Base-by-base conservation (phyloP, 2,329 filamentous ascomycete species). In the Coniella vitis region DNA sequence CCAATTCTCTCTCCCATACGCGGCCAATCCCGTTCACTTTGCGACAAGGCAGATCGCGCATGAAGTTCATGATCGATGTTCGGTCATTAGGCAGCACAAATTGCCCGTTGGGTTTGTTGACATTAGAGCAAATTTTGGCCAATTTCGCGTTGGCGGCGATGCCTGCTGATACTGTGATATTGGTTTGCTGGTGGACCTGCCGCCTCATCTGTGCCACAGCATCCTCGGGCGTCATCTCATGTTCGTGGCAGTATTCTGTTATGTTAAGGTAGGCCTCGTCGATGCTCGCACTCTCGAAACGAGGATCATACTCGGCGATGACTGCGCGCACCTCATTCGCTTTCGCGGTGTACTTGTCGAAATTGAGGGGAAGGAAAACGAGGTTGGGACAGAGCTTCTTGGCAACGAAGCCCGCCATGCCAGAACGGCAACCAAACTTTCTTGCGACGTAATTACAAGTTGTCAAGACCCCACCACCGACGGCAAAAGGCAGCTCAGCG, bases 251-350 rank as follows among this genome's bases (percentile, higher is more conserved):
- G 62, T 95, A 97, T 44, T 83, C 73, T 0, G 93, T 97, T 51
- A 98, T 87, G 59, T 98, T 97, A 22, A 98, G 73, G 62, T 96
- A 98, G 1, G 93, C 93, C 65, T 98, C 93, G 58, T 98, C 93
- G 55, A 95, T 90, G 62, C 90, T 95, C 0, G 91, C 89, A 58
- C 87, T 94, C 64, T 97, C 89, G 57, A 95, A 98, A 1, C 87
- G 76, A 0, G 88, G 80, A 60, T 98, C 93, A 61, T 97, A 98
- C n/a, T 84, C 75, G 10, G 81, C 84, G 14, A 98, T 71, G 1
- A 98, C 80, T 37, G 84, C 78, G 10, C 91, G 81, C 5, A 97
- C 83, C 63, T 97, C 90, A 50, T 86, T 79, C 0, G 93, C 93
- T 65, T 97, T 98, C 13, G 87, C 81, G 1, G 75, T 86, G 62